phyloP scores from a whole-genome alignment of 1,284 basidiomycete species.

The Pseudozyma sp. region DNA sequence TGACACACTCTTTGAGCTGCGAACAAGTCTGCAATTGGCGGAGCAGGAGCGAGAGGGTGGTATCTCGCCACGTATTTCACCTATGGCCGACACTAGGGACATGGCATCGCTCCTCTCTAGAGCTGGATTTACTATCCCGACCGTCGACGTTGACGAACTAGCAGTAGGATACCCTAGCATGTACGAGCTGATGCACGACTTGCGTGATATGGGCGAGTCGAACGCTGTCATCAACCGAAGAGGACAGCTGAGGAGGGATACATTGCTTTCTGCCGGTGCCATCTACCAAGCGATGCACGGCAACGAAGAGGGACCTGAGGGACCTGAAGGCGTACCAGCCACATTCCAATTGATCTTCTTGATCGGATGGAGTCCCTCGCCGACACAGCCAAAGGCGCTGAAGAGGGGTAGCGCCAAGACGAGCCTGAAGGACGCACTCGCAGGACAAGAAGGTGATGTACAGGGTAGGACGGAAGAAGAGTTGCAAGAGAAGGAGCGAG shows the following conservation, averaged over 20 bases:
- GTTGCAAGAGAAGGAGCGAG: constrained; percentile 20
- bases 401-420: constrained; percentile 85
- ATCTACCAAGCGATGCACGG: constrained; percentile 84
- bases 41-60: constrained; percentile 95
- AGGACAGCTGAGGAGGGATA: constrained; percentile 82
- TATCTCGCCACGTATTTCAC: constrained; percentile 91
- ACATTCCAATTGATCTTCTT: constrained; percentile 97
- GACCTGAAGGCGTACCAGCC: constrained; percentile 80
- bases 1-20: constrained; percentile 93
- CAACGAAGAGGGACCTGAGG: constrained; percentile 14
- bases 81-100: constrained; percentile 95
- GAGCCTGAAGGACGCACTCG: constrained; percentile 78
- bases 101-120: constrained; percentile 75
- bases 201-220: constrained; percentile 94
- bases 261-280: constrained; percentile 86
- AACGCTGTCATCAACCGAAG: constrained; percentile 82
- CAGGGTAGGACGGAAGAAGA: constrained; percentile 24
- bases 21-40: constrained; percentile 90
- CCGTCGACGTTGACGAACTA: constrained; percentile 95
- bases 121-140: constrained; percentile 92
- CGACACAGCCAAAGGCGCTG: constrained; percentile 84
- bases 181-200: constrained; percentile 94
- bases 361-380: constrained; percentile 98
- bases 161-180: constrained; percentile 91
- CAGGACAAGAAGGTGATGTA: constrained; percentile 28